Evolutionary conservation across 2,329 filamentous ascomycete species (phyloP).

Genomic region (Nemania serpens): DNA sequence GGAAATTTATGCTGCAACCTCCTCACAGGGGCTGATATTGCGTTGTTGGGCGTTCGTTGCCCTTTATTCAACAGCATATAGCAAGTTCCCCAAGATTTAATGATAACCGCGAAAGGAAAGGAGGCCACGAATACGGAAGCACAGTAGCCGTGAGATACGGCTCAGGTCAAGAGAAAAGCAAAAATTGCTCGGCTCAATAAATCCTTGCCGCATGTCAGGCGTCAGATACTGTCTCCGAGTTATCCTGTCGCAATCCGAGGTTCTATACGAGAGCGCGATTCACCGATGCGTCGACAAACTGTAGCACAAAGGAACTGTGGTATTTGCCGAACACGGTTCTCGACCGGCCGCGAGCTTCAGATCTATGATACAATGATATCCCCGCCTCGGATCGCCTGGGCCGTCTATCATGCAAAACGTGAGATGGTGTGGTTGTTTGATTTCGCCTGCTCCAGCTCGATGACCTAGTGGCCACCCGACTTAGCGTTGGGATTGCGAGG

Average conservation of each 20-base stretch:
- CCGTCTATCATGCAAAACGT: constrained; percentile 36
- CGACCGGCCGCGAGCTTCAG: constrained; percentile 31
- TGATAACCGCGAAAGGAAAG: too few relatives aligned
- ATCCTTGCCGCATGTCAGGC: neutral
- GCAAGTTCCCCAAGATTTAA: too few relatives aligned
- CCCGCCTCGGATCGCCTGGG: constrained; percentile 33
- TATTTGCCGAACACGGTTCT: constrained; percentile 30
- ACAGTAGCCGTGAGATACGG: too few relatives aligned
- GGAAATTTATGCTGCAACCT: neutral
- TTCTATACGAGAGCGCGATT: neutral
- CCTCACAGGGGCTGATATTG: neutral
- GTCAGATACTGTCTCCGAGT: neutral
- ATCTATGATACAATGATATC: constrained; percentile 41
- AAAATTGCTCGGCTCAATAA: neutral
- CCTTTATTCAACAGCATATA: neutral
- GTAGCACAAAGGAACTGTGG: constrained; percentile 26
- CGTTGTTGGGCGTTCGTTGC: neutral
- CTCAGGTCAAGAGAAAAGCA: neutral
- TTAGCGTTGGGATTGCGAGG: constrained; percentile 77
- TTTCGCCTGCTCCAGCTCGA: constrained; percentile 7
- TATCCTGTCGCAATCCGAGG: neutral
- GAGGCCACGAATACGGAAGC: too few relatives aligned
- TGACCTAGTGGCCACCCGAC: constrained; percentile 49
- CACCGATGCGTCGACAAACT: neutral
- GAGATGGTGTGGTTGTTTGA: constrained; percentile 27